Evolutionary conservation across 2,329 filamentous ascomycete genomes (phyloP), one percentile per base, ranked within the genome.

Genomic region (Clathrospora elynae): DNA sequence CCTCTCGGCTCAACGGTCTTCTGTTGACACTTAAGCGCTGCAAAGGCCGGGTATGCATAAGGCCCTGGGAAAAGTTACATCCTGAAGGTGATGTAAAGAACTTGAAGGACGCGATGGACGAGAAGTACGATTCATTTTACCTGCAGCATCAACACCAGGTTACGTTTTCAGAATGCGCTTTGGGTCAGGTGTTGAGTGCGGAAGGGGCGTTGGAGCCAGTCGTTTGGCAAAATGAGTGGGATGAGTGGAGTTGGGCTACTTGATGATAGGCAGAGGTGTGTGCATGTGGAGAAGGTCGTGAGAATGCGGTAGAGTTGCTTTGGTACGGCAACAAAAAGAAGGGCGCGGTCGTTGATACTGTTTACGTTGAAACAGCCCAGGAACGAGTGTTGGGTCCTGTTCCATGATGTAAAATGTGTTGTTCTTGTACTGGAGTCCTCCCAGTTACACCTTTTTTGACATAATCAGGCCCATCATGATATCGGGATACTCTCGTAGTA

Each of bases 11-110:
- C 0, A 80, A 86, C 48, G 71, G 78, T 3, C 71, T 86, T 1
- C 71, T 85, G 31, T 69, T 86, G 47, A 78, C 83, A 2, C 71
- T 83, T 20, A 85, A 86, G 68, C 79, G 79, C 8, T 86, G 83
- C 66, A 78, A 78, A 56, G 79, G 74, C 5, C 55, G 70, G 5
- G 71, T 72, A 0, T 86, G 83, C 53, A 70, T 75, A 3, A 62
- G 75, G 13, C 83, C 83, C 0, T 86, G 83, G 83, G 70, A 71
- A 14, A 73, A 73, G 4, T 64, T 85, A 4, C 81, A 85, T 51
- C 81, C 81, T 0, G 64, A 65, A 0, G 78, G 78, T 0, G 59
- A 74, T 18, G 82, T 85, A 1, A 60, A 62, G 18, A 80, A 62
- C 16, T 64, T 86, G 2, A 59, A 62, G 0, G 78, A 82, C 37